phyloP scores from a whole-genome alignment of 1,139 yeast species.

The Geotrichum bryndzae region DNA sequence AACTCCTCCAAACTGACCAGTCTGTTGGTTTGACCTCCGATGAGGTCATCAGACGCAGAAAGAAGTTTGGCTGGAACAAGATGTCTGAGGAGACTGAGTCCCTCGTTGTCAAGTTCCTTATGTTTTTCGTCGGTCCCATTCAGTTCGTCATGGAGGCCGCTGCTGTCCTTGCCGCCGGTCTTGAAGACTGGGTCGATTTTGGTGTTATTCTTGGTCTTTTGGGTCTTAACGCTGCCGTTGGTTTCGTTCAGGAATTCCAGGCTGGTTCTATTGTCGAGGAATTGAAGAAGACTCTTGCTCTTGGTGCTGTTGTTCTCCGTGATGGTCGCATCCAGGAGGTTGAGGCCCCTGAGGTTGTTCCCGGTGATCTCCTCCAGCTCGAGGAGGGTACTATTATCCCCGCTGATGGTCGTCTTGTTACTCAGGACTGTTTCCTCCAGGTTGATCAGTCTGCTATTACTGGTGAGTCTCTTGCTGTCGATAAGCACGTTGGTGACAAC shows the following conservation, averaged over 20 bases:
- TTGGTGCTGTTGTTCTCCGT: constrained; percentile 58
- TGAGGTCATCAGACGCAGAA: constrained; percentile 80
- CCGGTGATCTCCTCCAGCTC: constrained; percentile 71
- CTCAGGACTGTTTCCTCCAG: constrained; percentile 84
- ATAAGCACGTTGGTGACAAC: constrained; percentile 83
- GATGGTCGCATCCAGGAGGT: constrained; percentile 58
- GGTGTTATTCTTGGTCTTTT: constrained; percentile 93
- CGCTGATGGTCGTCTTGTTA: constrained; percentile 88
- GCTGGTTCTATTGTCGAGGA: constrained; percentile 44
- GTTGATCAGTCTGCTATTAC: constrained; percentile 97
- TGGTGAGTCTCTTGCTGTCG: constrained; percentile 96
- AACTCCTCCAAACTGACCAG: constrained; percentile 82
- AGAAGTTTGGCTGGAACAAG: constrained; percentile 89
- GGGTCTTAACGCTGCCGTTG: constrained; percentile 84
- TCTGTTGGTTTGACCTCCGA: constrained; percentile 71
- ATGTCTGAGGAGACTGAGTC: constrained; percentile 93
- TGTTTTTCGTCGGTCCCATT: constrained; percentile 96
- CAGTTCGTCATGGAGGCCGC: constrained; percentile 99
- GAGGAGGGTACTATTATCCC: constrained; percentile 79
- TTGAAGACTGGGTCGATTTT: constrained; percentile 98
- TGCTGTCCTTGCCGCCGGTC: constrained; percentile 95
- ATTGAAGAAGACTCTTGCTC: constrained; percentile 40
- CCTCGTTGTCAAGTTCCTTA: constrained; percentile 71
- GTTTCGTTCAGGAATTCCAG: constrained; percentile 93
- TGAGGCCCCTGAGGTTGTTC: constrained; percentile 65